Percentiles rank a stretch among this genome's conserved stretches.
These are phyloP conservation scores for Halteria grandinella DNA, from an alignment of 73 alveolate species.

Conservation along the genomic window DNA sequence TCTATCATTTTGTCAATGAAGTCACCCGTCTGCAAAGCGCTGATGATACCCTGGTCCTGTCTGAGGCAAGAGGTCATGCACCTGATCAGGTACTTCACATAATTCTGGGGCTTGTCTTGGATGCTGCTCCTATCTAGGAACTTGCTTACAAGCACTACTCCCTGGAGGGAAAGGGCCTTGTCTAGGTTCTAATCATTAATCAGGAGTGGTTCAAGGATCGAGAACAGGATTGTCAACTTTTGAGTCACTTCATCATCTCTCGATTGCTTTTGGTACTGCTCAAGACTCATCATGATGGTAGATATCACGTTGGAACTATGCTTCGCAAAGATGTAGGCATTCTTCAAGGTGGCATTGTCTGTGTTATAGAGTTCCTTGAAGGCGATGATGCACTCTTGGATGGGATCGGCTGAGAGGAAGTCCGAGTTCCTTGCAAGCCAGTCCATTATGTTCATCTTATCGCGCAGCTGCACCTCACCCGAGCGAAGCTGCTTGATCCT, in stretches of 20 bases:
- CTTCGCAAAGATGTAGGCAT: conserved; percentile 59
- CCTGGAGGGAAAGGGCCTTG: conserved; percentile 15
- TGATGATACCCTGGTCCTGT: conserved; percentile 13
- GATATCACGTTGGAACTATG: conserved; percentile 30
- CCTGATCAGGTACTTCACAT: conserved; percentile 51
- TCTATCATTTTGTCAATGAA: conserved; percentile 1
- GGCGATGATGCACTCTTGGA: conserved; percentile 46
- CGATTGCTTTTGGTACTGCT: background rate
- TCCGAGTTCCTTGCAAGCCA: conserved; percentile 56
- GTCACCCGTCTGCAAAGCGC: background rate
- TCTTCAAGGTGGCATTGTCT: conserved; percentile 43
- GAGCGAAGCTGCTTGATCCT: conserved; percentile 22
- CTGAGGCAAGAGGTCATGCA: conserved; percentile 58
- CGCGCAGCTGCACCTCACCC: conserved; percentile 9
- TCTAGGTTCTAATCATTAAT: conserved; percentile 64
- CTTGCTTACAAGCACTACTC: conserved; percentile 17
- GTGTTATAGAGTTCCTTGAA: conserved; percentile 53
- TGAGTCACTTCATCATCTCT: conserved; percentile 26
- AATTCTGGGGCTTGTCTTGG: conserved; percentile 28
- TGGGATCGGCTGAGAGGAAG: conserved; percentile 43
- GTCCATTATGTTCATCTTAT: conserved; percentile 55
- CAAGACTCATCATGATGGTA: background rate
- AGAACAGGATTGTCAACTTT: conserved; percentile 40
- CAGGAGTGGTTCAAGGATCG: conserved; percentile 61
- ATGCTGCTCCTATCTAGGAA: background rate